A percentile compares a stretch with the other conserved stretches of the same genome.
Evolutionary conservation across 2,329 filamentous ascomycete genomes (phyloP).

Genomic region (Bertia moriformis): DNA sequence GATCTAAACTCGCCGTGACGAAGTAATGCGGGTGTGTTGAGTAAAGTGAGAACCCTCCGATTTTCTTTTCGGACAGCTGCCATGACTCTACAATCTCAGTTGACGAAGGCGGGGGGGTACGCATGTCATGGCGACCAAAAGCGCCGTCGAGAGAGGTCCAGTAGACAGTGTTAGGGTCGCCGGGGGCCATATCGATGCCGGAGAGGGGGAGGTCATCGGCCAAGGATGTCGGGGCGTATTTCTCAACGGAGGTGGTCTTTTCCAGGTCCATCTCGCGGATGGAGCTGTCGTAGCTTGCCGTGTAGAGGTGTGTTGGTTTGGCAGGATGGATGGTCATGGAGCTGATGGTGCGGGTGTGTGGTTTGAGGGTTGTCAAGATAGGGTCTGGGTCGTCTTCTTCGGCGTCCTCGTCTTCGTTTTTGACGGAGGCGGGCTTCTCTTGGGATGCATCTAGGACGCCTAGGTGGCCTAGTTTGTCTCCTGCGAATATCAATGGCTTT

Average conservation of each 20-base stretch:
- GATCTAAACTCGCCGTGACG: constrained; percentile 78
- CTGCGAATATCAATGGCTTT: constrained; percentile 81
- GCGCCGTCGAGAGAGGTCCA: constrained; percentile 76
- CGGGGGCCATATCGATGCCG: constrained; percentile 62
- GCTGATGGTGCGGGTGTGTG: constrained; percentile 76
- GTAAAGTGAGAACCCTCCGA: constrained; percentile 80
- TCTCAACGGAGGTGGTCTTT: constrained; percentile 64
- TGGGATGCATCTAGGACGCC: constrained; percentile 85
- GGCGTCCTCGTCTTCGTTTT: constrained; percentile 53
- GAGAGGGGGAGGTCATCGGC: constrained; percentile 68
- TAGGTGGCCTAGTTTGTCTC: constrained; percentile 82
- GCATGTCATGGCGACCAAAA: constrained; percentile 69
- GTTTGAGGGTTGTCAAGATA: constrained; percentile 76
- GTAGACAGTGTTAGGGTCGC: constrained; percentile 60
- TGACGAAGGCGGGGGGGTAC: constrained; percentile 26
- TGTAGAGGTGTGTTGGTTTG: constrained; percentile 64
- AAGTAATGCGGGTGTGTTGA: constrained; percentile 68
- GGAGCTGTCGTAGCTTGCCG: constrained; percentile 82
- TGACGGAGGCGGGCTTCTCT: constrained; percentile 31
- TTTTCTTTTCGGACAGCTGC: constrained; percentile 77
- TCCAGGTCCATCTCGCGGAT: constrained; percentile 75
- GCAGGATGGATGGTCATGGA: constrained; percentile 65
- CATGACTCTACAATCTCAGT: constrained; percentile 52
- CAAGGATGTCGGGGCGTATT: constrained; percentile 61
- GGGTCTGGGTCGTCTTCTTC: constrained; percentile 55